Base-by-base conservation (phyloP, 2,329 filamentous ascomycete genomes). In the Polychaeton citri region DNA sequence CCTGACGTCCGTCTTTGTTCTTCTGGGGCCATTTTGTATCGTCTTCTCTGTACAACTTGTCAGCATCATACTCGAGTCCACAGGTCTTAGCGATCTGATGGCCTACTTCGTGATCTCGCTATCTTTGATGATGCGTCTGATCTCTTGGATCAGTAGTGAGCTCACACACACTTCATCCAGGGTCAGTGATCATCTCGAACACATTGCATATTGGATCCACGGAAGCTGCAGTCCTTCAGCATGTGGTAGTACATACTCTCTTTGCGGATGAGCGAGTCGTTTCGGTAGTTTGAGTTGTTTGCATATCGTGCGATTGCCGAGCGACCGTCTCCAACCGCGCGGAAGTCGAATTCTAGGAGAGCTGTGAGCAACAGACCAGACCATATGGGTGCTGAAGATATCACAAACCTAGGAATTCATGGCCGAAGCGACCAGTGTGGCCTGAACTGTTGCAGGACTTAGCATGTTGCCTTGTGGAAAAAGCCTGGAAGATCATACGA, bases 211-310 rank as follows among this genome's bases (percentile, higher is more conserved):
- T n/a, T n/a, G n/a, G n/a, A n/a, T n/a, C n/a, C n/a, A n/a, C n/a
- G n/a, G n/a, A n/a, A n/a, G n/a, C n/a, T n/a, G n/a, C n/a, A n/a
- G n/a, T n/a, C n/a, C n/a, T n/a, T n/a, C n/a, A n/a, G n/a, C n/a
- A n/a, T n/a, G 31, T 13, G 13, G 20, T 1, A 16, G 3, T 4
- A 43, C 86, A 50, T 69, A 95, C 90, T 98, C 69, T 98, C 90
- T 87, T 98, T 98, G 46, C 90, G 81, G 56, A 98, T 98, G 49
- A 98, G 68, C 44, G 87, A 95, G 59, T 98, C 90, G 63, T 98
- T 98, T 54, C 90, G 79, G 65, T 98, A 98, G 65, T 98, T 98
- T 39, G 88, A 96, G 63, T 98, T 98, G 71, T 98, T 98, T 45
- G 90, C 90, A 64, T 98, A 98, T 62, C 90, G 79, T 20, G 88